These are phyloP conservation scores for Lathyrus sativus DNA, from an alignment of 306 rosid species.

Conservation along the genomic window DNA sequence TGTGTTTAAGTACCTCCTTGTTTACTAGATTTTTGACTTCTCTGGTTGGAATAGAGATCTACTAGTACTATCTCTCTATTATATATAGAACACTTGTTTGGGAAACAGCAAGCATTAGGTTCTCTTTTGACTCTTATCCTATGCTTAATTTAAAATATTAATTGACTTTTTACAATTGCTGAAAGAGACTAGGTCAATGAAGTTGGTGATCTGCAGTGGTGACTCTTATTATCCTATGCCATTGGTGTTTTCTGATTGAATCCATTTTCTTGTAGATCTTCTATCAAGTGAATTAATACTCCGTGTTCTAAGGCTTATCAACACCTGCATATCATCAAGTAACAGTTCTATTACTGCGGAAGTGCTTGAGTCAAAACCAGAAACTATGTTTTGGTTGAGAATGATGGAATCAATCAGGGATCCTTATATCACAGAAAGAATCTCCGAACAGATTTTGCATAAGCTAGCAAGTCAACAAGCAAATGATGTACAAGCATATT, in stretches of 20 bases:
- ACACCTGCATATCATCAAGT: conserved; percentile 49
- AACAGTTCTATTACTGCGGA: conserved; percentile 43
- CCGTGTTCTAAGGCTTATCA: conserved; percentile 57
- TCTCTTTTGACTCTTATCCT: conserved; percentile 20
- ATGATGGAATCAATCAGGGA: conserved; percentile 72
- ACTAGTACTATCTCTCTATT: conserved; percentile 6
- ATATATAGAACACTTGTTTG: conserved; percentile 21
- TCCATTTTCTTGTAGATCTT: conserved; percentile 60
- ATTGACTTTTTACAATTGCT: conserved; percentile 24
- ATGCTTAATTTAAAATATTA: conserved; percentile 23
- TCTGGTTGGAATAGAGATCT: conserved; percentile 6
- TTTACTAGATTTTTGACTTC: conserved; percentile 18
- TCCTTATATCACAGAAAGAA: conserved; percentile 70
- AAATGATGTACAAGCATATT: conserved; percentile 79
- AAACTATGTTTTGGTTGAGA: conserved; percentile 72
- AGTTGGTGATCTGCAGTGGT: conserved; percentile 14
- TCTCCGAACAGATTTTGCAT: conserved; percentile 81
- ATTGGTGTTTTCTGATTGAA: conserved; percentile 35
- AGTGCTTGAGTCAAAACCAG: conserved; percentile 52
- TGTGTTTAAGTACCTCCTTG: conserved; percentile 4
- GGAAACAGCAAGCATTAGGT: background rate
- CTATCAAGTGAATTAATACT: conserved; percentile 62
- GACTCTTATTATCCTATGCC: conserved; percentile 1
- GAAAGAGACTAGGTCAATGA: conserved; percentile 25
- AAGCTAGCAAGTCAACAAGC: conserved; percentile 59